Evolutionary conservation across 176 grass and related monocot species (phyloP), one percentile per base, ranked within the genome.

Genomic region (Oryza coarctata): DNA sequence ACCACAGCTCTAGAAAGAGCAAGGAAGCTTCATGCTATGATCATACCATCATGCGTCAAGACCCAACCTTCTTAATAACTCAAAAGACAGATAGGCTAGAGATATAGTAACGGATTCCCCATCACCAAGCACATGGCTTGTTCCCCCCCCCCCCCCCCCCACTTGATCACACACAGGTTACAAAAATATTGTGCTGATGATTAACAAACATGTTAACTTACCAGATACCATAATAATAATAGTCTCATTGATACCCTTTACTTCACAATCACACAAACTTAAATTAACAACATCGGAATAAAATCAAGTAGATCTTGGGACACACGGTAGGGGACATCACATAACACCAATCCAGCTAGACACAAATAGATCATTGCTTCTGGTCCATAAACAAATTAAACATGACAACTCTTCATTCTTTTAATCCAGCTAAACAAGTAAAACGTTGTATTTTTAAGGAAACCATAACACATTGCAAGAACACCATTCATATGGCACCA

Each of bases 61-160:
- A 78, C 73, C 73, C 68, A 85, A 43, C 83, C 82, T 87, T 83
- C 83, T 73, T 65, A 84, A 93, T 85, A 84, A 90, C 89, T 88
- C 83, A 71, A 87, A 65, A 36, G 83, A 88, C 90, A 95, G 87
- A 82, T 90, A 87, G 85, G 73, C 80, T 71, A 75, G 81, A 70
- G 66, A 69, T 89, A 81, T 89, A 87, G 49, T 85, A 97, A 89
- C 85, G 76, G 91, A 89, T 97, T 78, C 44, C 83, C 74, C 86
- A 92, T 92, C 90, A 86, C 83, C 84, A 88, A 67, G 83, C 94
- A 94, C 94, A 97, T 97, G 92, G 82, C 68, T 27, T 94, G 92
- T 80, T 44, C 78, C 94, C 89, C n/a, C n/a, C n/a, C n/a, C n/a
- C n/a, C n/a, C n/a, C n/a, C n/a, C n/a, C n/a, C 75, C 85, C 78